These are phyloP conservation scores for Lobosporangium transversale DNA, from an alignment of 192 early-diverging fungal species.

Conservation along the genomic window DNA sequence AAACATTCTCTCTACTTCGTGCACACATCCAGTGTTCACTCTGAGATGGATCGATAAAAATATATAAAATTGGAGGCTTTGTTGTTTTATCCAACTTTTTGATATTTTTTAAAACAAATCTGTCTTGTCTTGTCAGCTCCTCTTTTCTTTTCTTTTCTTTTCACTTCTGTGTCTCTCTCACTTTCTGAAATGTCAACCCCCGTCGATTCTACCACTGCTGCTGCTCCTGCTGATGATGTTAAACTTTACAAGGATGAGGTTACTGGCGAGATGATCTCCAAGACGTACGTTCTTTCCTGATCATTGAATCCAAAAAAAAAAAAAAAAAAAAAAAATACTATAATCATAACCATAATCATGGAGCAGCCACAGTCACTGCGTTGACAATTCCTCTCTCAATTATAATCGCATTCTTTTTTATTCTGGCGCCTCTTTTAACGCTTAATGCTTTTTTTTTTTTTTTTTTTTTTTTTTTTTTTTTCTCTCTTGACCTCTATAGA, in stretches of 20 bases:
- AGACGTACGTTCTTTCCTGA: conserved; percentile 69
- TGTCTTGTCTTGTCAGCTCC: too few species aligned
- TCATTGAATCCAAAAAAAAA: too few species aligned
- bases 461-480: neutral
- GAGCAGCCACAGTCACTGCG: too few species aligned
- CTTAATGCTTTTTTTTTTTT: neutral
- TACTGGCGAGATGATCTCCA: conserved; percentile 95
- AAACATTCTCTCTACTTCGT: too few species aligned
- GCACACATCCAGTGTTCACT: too few species aligned
- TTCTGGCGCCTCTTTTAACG: neutral
- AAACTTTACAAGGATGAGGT: conserved; percentile 81
- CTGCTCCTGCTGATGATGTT: conserved; percentile 25
- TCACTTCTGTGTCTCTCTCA: neutral
- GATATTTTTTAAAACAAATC: too few species aligned
- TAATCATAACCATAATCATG: neutral
- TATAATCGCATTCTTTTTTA: neutral
- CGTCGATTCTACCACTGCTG: conserved; percentile 22
- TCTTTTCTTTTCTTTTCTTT: conserved; percentile 5
- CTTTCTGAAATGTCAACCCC: conserved; percentile 12
- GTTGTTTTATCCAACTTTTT: too few species aligned
- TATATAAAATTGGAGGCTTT: too few species aligned
- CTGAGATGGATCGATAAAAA: too few species aligned
- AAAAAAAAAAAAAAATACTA: too few species aligned
- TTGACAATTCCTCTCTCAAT: too few species aligned
- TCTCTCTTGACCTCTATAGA: conserved; percentile 50